Conservation (phyloP, 2,329 filamentous ascomycete species). For the Sarocladiaceae sp. region DNA sequence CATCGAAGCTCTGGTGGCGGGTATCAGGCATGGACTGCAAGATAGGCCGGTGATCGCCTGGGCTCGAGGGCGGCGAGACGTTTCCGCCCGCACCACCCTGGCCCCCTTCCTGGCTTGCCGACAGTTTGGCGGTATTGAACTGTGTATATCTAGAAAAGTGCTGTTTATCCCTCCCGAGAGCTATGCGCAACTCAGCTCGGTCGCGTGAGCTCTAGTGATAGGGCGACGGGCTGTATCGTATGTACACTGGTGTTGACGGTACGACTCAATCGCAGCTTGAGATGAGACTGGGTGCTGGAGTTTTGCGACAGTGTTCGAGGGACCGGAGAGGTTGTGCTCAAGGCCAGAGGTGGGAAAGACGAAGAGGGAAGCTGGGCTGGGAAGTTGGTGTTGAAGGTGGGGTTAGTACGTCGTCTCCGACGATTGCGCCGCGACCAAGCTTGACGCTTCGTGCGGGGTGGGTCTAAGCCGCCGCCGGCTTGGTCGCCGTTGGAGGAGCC, state of each 20-base stretch:
- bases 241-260: too few relatives aligned
- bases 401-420: not conserved
- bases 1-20: slow-evolving; percentile 92
- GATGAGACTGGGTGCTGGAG: not conserved
- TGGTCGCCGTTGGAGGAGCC: not conserved
- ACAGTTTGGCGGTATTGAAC: slow-evolving; percentile 43
- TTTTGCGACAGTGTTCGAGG: not conserved
- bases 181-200: not conserved
- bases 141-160: slow-evolving; percentile 15
- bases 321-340: not conserved
- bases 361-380: not conserved
- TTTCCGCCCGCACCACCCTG: slow-evolving; percentile 20
- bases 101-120: slow-evolving; percentile 31
- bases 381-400: slow-evolving; percentile 6
- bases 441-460: not conserved
- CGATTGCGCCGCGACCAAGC: slow-evolving; percentile 3
- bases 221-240: too few relatives aligned
- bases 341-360: not conserved
- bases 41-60: slow-evolving; percentile 45
- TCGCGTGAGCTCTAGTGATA: not conserved
- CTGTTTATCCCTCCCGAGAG: not conserved
- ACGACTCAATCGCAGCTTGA: too few relatives aligned
- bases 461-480: not conserved
- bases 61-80: slow-evolving; percentile 24
- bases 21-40: slow-evolving; percentile 67